A percentile compares a stretch with the other conserved stretches of the same genome.
Conservation (phyloP, 2,329 filamentous ascomycete species). For the Sarocladium kiliense region DNA sequence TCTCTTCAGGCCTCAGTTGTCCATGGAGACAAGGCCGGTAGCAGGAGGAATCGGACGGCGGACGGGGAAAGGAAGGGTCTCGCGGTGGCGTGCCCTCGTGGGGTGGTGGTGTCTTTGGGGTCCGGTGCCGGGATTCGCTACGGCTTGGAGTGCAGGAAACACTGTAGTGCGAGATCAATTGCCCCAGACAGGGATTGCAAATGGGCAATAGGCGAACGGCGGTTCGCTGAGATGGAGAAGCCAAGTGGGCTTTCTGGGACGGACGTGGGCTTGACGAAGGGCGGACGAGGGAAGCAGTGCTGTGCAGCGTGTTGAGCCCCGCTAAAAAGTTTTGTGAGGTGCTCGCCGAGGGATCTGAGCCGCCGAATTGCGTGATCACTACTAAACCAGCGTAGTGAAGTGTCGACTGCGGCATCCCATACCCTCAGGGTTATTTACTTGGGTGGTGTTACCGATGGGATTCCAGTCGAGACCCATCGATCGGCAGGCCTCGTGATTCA, state of each 20-base stretch:
- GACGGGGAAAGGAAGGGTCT: not conserved
- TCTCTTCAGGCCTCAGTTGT: not conserved
- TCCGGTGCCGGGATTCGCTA: not conserved
- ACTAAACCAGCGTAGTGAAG: not conserved
- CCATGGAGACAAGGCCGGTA: not conserved
- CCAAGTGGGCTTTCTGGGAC: constrained; percentile 5
- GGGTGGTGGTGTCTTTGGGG: not conserved
- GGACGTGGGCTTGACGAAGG: too few relatives aligned
- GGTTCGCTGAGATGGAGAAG: constrained; percentile 5
- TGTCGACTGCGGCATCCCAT: not conserved
- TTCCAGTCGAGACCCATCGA: not conserved
- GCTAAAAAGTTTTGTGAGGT: constrained; percentile 10
- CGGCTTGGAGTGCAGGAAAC: not conserved
- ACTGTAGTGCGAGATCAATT: not conserved
- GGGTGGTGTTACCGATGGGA: too few relatives aligned
- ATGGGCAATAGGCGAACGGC: constrained; percentile 2
- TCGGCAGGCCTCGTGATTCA: not conserved
- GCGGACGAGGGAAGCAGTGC: not conserved
- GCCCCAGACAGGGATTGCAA: constrained; percentile 8
- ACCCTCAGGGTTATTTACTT: too few relatives aligned
- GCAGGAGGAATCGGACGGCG: not conserved
- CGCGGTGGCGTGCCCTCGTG: constrained; percentile 5
- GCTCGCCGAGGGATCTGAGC: constrained; percentile 8
- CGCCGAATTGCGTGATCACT: constrained; percentile 9
- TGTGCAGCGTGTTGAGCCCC: not conserved